A percentile compares a stretch with the other conserved stretches of the same genome.
Evolutionary conservation across 1,284 basidiomycete genomes (phyloP).

Genomic region (Cutaneotrichosporon spelunceum): DNA sequence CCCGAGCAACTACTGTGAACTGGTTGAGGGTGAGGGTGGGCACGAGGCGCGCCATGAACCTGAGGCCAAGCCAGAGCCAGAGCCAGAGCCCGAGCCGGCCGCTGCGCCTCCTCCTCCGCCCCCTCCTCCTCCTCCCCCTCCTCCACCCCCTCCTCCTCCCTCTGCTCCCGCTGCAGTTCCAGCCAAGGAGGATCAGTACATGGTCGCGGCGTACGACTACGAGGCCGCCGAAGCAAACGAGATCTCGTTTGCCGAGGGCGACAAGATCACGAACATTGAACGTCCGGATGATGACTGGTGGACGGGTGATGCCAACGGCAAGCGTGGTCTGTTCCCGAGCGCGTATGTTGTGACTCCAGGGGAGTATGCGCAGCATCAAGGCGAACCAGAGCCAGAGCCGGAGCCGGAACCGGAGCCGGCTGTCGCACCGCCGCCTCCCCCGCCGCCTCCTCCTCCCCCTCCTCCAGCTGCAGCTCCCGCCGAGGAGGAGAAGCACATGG

Average conservation of each 20-base stretch:
- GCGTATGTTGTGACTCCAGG: slow-evolving; percentile 29
- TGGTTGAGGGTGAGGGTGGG: slow-evolving; percentile 55
- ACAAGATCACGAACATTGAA: slow-evolving; percentile 61
- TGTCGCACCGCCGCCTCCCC: slow-evolving; percentile 38
- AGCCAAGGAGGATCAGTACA: slow-evolving; percentile 23
- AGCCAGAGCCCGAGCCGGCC: slow-evolving; percentile 37
- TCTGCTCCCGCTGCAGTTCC: slow-evolving; percentile 26
- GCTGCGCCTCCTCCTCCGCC: slow-evolving; percentile 37
- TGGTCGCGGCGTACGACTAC: slow-evolving; percentile 55
- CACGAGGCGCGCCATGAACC: slow-evolving; percentile 30
- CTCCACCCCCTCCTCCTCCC: slow-evolving; percentile 41
- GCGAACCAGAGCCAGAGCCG: slow-evolving; percentile 48
- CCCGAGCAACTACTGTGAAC: slow-evolving; percentile 74
- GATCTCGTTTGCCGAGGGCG: slow-evolving; percentile 76
- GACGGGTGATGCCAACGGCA: slow-evolving; percentile 68
- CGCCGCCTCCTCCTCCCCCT: slow-evolving; percentile 41
- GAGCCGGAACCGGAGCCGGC: slow-evolving; percentile 37
- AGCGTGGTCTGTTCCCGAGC: slow-evolving; percentile 71
- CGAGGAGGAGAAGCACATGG: slow-evolving; percentile 25
- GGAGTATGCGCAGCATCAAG: slow-evolving; percentile 32
- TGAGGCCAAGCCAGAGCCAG: slow-evolving; percentile 33
- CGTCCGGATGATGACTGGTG: slow-evolving; percentile 75
- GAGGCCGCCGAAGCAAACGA: slow-evolving; percentile 86
- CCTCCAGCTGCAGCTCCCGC: slow-evolving; percentile 20
- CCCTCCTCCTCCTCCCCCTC: too few relatives aligned